Evolutionary conservation across 352 stramenopile genomes (phyloP).

Genomic region (Blastocystis sp.): DNA sequence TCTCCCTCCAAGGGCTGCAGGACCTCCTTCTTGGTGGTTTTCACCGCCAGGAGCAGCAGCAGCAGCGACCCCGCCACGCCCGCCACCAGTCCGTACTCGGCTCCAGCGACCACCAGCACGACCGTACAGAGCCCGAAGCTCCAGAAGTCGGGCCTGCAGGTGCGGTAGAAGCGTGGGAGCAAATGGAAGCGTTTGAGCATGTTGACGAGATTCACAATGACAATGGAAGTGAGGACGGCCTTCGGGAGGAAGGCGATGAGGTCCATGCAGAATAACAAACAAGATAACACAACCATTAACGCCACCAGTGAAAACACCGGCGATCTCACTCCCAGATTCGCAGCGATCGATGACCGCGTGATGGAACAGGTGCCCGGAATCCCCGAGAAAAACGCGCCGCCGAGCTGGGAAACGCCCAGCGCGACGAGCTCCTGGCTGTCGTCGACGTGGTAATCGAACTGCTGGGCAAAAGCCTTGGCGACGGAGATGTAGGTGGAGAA

Average conservation of each 20-base stretch:
- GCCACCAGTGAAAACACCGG: background rate
- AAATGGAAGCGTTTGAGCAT: background rate
- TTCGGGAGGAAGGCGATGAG: background rate
- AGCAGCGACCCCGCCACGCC: background rate
- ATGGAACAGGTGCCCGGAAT: background rate
- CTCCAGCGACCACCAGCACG: background rate
- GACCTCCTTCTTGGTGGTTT: background rate
- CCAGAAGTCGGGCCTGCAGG: background rate
- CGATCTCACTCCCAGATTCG: background rate
- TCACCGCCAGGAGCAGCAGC: background rate
- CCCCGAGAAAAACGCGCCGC: background rate
- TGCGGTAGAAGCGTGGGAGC: background rate
- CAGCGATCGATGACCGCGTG: background rate
- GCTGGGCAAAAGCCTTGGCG: background rate
- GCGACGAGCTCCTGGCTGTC: constrained; percentile 27
- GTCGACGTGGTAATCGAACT: background rate
- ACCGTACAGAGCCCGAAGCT: background rate
- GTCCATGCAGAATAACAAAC: background rate
- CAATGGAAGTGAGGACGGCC: background rate
- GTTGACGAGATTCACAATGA: background rate
- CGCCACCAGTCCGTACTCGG: background rate
- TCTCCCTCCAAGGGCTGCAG: background rate
- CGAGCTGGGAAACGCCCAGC: background rate
- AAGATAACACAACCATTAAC: background rate
- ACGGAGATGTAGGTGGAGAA: background rate